Base-by-base conservation (phyloP, 2,329 filamentous ascomycete genomes). In the Aspergillus fumigatiaffinis region DNA sequence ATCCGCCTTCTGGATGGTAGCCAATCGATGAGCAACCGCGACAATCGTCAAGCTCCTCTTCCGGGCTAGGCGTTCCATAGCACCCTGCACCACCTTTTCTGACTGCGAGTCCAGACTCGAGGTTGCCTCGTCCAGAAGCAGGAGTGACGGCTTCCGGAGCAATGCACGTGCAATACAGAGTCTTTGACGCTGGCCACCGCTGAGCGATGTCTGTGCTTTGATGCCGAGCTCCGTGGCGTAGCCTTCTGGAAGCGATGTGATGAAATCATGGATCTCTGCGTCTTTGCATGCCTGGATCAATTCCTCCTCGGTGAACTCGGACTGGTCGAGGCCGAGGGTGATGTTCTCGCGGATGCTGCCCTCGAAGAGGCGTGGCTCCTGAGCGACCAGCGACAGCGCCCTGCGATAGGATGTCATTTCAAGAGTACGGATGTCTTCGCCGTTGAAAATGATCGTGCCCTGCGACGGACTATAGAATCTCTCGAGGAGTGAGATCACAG, bases 1-100 rank as follows among this genome's bases (percentile, higher is more conserved):
- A 70, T 93, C 87, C 1, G 89, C 88, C 63, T 92, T 88, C 71
- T 90, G 89, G 21, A 92, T 86, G 12, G 88, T 93, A 0, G 87
- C 87, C 51, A 93, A 77, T 14, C 90, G 80, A 70, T 93, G 90
- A 1, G 90, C 90, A 10, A 94, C 89, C 2, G 89, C 88, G 3
- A 94, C 79, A 59, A 89, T 90, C 1, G 90, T 84, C 54, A 71
- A 67, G 29, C 66, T 86, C 7, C 82, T 83, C 61, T 80, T 79
- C 3, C 80, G 80, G 0, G 84, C 85, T 35, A 63, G 69, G 46
- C 79, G 79, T 76, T 91, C 87, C 66, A 92, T 85, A 0, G 88
- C 88, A 0, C 77, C 78, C 71, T 92, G 87, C 9, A 90, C 85
- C 1, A 87, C 75, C 60, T 82, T 82, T 68, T 90, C 88, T 0